Conservation (phyloP, 768 basidiomycete species). For the Leccinum rimulosum region DNA sequence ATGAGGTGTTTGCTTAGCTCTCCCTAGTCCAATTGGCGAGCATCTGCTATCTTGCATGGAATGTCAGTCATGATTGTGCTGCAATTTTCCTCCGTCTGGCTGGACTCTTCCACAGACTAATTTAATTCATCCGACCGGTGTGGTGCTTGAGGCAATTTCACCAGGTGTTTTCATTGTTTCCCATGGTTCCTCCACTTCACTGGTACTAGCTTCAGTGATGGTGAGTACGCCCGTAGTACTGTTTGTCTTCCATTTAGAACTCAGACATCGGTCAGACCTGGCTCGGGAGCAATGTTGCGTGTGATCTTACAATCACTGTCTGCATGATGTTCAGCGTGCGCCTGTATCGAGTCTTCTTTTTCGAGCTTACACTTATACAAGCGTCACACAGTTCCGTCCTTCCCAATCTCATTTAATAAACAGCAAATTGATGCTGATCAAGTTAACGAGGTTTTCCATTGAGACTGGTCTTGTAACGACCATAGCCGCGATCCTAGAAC, state of each 20-base stretch:
- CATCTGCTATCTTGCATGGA: too few relatives aligned
- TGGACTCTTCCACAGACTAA: too few relatives aligned
- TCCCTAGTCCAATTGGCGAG: too few relatives aligned
- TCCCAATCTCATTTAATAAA: slow-evolving; percentile 5
- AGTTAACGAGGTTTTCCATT: slow-evolving; percentile 20
- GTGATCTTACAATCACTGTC: too few relatives aligned
- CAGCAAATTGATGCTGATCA: slow-evolving; percentile 2
- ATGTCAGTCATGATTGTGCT: too few relatives aligned
- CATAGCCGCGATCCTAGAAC: slow-evolving; percentile 16
- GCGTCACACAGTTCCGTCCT: slow-evolving; percentile 10
- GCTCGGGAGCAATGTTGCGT: too few relatives aligned
- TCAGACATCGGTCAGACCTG: not conserved
- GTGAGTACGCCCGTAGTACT: not conserved
- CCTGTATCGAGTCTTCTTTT: not conserved
- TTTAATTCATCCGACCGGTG: too few relatives aligned
- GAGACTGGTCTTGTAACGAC: slow-evolving; percentile 26
- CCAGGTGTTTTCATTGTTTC: too few relatives aligned
- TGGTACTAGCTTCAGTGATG: not conserved
- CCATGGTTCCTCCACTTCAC: too few relatives aligned
- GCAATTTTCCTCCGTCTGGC: too few relatives aligned
- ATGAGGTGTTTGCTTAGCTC: too few relatives aligned
- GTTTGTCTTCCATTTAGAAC: not conserved
- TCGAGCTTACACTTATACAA: not conserved
- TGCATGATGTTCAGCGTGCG: not conserved
- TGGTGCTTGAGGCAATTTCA: too few relatives aligned